Conservation (phyloP, 768 basidiomycete genomes). For the Trametes villosa region DNA sequence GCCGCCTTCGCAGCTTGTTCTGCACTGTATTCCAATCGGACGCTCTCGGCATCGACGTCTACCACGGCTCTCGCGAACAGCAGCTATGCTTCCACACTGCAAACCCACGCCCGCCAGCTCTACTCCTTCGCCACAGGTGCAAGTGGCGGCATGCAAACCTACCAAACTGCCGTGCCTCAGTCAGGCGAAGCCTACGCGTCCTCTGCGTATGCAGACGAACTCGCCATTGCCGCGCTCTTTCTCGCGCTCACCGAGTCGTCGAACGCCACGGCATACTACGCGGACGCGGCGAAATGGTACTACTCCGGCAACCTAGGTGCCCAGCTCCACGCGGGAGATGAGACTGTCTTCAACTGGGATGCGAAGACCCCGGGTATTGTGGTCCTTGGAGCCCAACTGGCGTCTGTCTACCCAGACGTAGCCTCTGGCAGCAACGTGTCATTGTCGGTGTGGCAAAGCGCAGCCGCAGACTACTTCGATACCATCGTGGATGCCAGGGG, state of each 20-base stretch:
- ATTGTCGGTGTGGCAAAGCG: slow-evolving; percentile 60
- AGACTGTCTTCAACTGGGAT: slow-evolving; percentile 88
- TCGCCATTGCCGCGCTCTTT: slow-evolving; percentile 76
- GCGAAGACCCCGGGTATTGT: slow-evolving; percentile 76
- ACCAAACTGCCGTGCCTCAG: slow-evolving; percentile 72
- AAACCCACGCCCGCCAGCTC: slow-evolving; percentile 74
- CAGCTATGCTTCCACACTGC: slow-evolving; percentile 70
- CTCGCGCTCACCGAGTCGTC: slow-evolving; percentile 62
- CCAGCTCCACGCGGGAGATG: slow-evolving; percentile 33
- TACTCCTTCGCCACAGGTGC: slow-evolving; percentile 79
- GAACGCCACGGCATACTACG: slow-evolving; percentile 55
- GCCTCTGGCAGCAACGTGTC: slow-evolving; percentile 52
- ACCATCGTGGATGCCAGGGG: slow-evolving; percentile 61
- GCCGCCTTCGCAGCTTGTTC: slow-evolving; percentile 90
- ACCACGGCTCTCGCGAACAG: slow-evolving; percentile 73
- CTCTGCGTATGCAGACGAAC: slow-evolving; percentile 72
- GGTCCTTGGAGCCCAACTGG: slow-evolving; percentile 77
- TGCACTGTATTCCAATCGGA: slow-evolving; percentile 69
- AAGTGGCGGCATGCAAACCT: slow-evolving; percentile 59
- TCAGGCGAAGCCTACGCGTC: slow-evolving; percentile 71
- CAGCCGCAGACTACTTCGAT: slow-evolving; percentile 81
- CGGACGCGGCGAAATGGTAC: slow-evolving; percentile 57
- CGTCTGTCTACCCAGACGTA: slow-evolving; percentile 56
- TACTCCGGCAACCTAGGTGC: slow-evolving; percentile 55
- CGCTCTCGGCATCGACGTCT: slow-evolving; percentile 55